These are phyloP conservation scores for Colletotrichum tanaceti DNA, from an alignment of 2,329 filamentous ascomycete species.

Conservation along the genomic window DNA sequence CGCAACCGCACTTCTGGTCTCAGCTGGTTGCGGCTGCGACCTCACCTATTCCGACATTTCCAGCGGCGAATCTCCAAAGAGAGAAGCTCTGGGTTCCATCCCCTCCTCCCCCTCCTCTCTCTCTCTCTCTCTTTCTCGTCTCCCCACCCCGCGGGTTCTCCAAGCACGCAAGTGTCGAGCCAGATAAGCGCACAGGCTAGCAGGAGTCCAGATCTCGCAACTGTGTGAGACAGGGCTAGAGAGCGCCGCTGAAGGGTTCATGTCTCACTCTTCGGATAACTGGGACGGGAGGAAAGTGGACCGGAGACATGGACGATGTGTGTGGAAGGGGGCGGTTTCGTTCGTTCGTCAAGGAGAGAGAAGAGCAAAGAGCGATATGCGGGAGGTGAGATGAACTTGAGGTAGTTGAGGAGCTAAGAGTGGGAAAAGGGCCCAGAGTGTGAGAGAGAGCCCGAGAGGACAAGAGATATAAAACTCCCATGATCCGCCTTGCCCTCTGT, in stretches of 20 bases:
- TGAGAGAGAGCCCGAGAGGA: no score
- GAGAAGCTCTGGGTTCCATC: no score
- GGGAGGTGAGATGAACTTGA: no score
- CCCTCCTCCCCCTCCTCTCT: no score
- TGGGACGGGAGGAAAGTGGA: background rate
- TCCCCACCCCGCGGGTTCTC: no score
- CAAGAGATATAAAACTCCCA: no score
- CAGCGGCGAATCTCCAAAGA: background rate
- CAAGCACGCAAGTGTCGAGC: background rate
- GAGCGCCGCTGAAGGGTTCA: background rate
- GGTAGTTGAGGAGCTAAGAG: no score
- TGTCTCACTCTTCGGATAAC: slow-evolving; percentile 9
- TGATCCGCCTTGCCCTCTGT: no score
- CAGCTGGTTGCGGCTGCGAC: background rate
- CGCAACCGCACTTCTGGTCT: slow-evolving; percentile 12
- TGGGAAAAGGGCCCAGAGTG: no score
- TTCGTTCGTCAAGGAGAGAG: background rate
- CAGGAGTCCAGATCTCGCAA: background rate
- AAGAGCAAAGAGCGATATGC: background rate
- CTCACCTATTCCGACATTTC: background rate
- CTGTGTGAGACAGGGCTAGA: background rate
- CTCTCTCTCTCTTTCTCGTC: no score
- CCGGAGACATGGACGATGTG: background rate
- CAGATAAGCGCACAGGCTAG: background rate
- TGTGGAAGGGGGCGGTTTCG: no score